Percentiles rank a stretch among this genome's conserved stretches.
Conservation (phyloP, 805 yeast genomes). For the Candida manassasensis region DNA sequence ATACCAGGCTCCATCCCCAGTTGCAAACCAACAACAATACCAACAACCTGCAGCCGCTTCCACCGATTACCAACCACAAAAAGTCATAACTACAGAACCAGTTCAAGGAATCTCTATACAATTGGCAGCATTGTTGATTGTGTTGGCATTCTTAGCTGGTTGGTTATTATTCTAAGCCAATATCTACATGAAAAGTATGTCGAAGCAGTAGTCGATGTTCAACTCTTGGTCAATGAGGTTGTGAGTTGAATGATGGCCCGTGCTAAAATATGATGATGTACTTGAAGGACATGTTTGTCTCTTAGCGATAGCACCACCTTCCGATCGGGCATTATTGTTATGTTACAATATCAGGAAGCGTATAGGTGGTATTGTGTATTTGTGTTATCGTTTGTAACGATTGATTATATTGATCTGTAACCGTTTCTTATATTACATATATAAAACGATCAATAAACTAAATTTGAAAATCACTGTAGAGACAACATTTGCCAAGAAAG, state of each 20-base stretch:
- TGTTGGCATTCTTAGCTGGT: slow-evolving; percentile 56
- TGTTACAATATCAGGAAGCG: neutral
- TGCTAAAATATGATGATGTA: too few species aligned
- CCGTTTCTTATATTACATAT: neutral
- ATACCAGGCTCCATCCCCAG: neutral
- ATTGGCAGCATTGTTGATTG: slow-evolving; percentile 44
- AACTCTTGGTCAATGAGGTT: too few species aligned
- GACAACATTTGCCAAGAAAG: too few species aligned
- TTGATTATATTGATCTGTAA: neutral
- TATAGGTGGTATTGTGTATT: neutral
- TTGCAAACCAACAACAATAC: slow-evolving; percentile 1
- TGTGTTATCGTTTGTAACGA: neutral
- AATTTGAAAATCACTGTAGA: too few species aligned
- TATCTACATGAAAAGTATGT: neutral
- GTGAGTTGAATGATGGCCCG: too few species aligned
- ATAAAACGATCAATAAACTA: neutral
- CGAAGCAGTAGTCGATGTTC: too few species aligned
- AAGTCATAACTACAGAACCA: slow-evolving; percentile 19
- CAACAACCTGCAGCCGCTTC: slow-evolving; percentile 2
- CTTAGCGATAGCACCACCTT: too few species aligned
- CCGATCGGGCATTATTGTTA: neutral
- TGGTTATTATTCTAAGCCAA: slow-evolving; percentile 58
- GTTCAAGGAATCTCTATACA: slow-evolving; percentile 51
- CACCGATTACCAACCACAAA: slow-evolving; percentile 8
- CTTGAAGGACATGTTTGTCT: too few species aligned